Base-by-base conservation (phyloP, 2,329 filamentous ascomycete genomes). In the Exophiala calicioides region DNA sequence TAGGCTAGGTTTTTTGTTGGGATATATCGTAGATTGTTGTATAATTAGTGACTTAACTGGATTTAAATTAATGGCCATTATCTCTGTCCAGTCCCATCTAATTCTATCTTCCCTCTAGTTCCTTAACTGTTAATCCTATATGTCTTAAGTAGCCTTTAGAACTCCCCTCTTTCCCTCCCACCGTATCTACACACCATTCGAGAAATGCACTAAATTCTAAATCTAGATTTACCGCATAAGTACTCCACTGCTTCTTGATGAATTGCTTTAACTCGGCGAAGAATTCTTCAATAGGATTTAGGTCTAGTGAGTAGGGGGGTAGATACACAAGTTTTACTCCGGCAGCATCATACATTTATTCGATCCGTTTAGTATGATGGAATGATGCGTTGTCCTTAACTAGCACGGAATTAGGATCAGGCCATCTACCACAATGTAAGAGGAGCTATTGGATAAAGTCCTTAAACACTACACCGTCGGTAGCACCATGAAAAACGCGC, bases 211-310 rank as follows among this genome's bases (percentile, higher is more conserved):
- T 31, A 53, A 65, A 66, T 5, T 48, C 50, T 45, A 58, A 42
- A 5, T 50, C 20, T 15, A 52, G 56, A 35, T 53, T 44, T 34
- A 53, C 34, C 53, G n/a, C 62, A 60, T 18, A 57, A 12, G 41
- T 30, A 32, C 54, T 45, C 58, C 57, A 66, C 27, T 60, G 50
- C 44, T 55, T 56, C 50, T 60, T 62, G 26, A 69, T 65, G 44
- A 60, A 66, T 18, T 49, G 53, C 47, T 69, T 68, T 6, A 68
- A 52, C 43, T 65, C 62, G n/a, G 60, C 48, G 57, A 69, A 70
- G 43, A 65, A 62, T 51, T 67, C 61, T 52, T 68, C 59, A 50
- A 69, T 66, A 20, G 60, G 63, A 51, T 68, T 68, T 4, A 68
- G 53, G 52, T 67, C 60, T 16, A 62, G 65, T 30, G 60, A 68